A percentile compares a stretch with the other conserved stretches of the same genome.
Conservation (phyloP, 2,329 filamentous ascomycete genomes). For the Coleophoma eucalyptorum region DNA sequence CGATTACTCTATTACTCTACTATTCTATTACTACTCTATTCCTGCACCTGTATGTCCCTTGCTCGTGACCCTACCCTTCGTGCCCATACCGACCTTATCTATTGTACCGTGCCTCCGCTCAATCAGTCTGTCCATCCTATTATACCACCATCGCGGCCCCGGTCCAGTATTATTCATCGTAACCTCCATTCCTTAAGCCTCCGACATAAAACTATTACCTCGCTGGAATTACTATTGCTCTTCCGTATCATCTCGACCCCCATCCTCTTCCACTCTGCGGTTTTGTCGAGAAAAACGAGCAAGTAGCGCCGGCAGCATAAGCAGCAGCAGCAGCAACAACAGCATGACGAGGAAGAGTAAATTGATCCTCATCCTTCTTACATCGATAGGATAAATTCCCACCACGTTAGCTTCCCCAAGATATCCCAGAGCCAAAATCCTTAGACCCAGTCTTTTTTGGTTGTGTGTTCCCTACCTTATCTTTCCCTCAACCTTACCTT, state of each 20-base stretch:
- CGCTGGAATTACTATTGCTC: too few species aligned
- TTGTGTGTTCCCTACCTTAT: neutral
- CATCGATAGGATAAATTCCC: conserved; percentile 16
- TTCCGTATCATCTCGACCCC: too few species aligned
- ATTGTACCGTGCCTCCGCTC: too few species aligned
- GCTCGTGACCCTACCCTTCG: neutral
- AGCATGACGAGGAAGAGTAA: conserved; percentile 22
- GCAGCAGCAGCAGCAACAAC: neutral
- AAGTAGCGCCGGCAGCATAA: neutral
- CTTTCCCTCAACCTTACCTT: neutral
- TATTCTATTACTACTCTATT: neutral
- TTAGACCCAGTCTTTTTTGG: neutral
- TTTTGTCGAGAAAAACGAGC: neutral
- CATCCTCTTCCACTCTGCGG: too few species aligned
- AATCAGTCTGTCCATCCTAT: too few species aligned
- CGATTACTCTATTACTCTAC: neutral
- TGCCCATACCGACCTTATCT: neutral
- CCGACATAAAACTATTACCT: too few species aligned
- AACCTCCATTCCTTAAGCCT: too few species aligned
- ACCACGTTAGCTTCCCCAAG: neutral
- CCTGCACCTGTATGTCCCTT: neutral
- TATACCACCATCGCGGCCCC: neutral
- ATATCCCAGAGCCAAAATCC: neutral
- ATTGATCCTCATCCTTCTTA: conserved; percentile 24
- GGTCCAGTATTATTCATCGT: too few species aligned